These are phyloP conservation scores for Ascochyta koolunga DNA, from an alignment of 2,329 filamentous ascomycete species.

Conservation along the genomic window DNA sequence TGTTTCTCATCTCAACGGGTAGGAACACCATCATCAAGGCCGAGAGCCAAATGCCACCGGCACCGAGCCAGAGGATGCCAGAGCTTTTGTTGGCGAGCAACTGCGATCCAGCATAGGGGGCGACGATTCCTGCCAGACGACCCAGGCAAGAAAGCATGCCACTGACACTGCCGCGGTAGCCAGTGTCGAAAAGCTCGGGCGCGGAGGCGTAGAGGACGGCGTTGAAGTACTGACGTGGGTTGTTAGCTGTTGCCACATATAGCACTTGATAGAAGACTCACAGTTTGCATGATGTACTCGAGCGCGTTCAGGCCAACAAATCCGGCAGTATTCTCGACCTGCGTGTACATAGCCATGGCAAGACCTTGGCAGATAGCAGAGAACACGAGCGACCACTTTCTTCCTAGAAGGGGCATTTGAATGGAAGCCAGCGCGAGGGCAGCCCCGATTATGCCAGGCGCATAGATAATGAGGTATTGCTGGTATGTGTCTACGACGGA, in stretches of 20 bases:
- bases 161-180: constrained; percentile 38
- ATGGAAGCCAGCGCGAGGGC: constrained; percentile 31
- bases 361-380: constrained; percentile 37
- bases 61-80: constrained; percentile 38
- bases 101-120: constrained; percentile 36
- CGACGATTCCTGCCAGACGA: constrained; percentile 36
- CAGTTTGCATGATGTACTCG: constrained; percentile 43
- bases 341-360: constrained; percentile 41
- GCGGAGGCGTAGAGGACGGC: constrained; percentile 39
- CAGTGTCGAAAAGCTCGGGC: constrained; percentile 37
- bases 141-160: constrained; percentile 40
- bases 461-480: constrained; percentile 40
- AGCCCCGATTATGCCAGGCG: constrained; percentile 36
- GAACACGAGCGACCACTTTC: constrained; percentile 39
- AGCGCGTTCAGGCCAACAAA: constrained; percentile 39
- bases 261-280: constrained; percentile 2
- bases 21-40: constrained; percentile 37
- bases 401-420: constrained; percentile 35
- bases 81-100: constrained; percentile 28
- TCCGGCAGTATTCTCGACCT: constrained; percentile 32
- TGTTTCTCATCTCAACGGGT: constrained; percentile 38
- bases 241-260: background rate
- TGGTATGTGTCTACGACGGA: constrained; percentile 34
- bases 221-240: constrained; percentile 30
- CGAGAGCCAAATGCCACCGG: constrained; percentile 39